These are phyloP conservation scores for Aspergillus sp. DNA, from an alignment of 2,329 filamentous ascomycete species.

Conservation along the genomic window DNA sequence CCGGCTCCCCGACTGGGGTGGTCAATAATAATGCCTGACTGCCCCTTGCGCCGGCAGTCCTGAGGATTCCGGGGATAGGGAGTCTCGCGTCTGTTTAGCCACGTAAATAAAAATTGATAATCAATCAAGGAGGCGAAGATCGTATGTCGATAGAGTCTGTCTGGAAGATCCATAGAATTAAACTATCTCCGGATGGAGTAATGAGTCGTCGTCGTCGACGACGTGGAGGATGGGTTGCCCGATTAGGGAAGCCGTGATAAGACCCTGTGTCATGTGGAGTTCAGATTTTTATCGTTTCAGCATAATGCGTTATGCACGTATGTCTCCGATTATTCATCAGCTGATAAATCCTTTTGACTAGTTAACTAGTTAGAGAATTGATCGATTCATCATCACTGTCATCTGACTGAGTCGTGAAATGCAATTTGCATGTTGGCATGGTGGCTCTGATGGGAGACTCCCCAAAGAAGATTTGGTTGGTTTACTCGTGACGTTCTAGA, in stretches of 20 bases:
- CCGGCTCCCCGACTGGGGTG: neutral
- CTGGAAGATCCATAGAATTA: neutral
- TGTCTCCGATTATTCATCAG: neutral
- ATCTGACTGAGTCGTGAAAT: too few species aligned
- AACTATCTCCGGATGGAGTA: conserved; percentile 1
- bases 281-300: conserved; percentile 7
- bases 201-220: too few species aligned
- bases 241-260: conserved; percentile 12
- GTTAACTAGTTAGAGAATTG: too few species aligned
- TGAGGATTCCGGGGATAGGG: neutral
- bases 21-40: neutral
- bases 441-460: too few species aligned
- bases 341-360: too few species aligned
- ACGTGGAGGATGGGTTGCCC: conserved; percentile 9
- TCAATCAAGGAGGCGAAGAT: neutral
- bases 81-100: too few species aligned
- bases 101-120: neutral
- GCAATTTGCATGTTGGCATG: too few species aligned
- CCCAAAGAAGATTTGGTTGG: too few species aligned
- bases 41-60: neutral
- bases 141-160: neutral
- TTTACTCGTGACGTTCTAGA: too few species aligned
- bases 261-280: conserved; percentile 11
- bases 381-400: neutral
- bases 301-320: neutral